phyloP scores from a whole-genome alignment of 495 filamentous ascomycete genomes.

The Tuber aestivum region DNA sequence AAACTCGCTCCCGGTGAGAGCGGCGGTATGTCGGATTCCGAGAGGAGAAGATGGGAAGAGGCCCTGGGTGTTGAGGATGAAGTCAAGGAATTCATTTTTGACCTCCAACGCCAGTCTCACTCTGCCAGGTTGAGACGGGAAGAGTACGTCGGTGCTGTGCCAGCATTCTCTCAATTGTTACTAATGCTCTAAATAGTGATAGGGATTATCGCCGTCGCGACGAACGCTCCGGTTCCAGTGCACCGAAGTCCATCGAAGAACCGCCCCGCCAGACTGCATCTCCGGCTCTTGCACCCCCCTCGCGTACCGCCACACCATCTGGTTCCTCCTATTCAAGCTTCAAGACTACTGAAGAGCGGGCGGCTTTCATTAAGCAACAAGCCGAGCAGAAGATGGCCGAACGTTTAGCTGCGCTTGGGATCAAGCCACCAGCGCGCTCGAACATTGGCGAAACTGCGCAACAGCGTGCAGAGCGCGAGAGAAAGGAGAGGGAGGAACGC shows the following conservation, averaged over 20 bases:
- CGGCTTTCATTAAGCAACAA: conserved; percentile 93
- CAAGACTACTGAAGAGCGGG: conserved; percentile 84
- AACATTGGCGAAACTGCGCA: conserved; percentile 68
- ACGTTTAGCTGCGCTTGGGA: conserved; percentile 83
- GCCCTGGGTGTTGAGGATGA: conserved; percentile 93
- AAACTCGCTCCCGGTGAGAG: conserved; percentile 67
- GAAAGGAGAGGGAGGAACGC: conserved; percentile 77
- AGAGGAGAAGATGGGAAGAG: conserved; percentile 92
- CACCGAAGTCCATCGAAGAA: conserved; percentile 41
- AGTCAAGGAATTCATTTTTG: conserved; percentile 94
- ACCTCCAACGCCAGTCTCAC: conserved; percentile 77
- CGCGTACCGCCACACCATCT: conserved; percentile 47
- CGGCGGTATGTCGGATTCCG: conserved; percentile 63
- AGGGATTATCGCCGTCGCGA: conserved; percentile 46
- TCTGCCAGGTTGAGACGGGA: conserved; percentile 69
- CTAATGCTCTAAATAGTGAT: conserved; percentile 25
- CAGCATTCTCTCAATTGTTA: not conserved
- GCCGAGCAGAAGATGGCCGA: conserved; percentile 98
- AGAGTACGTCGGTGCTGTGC: conserved; percentile 49
- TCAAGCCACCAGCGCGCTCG: conserved; percentile 65
- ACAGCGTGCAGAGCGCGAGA: conserved; percentile 83
- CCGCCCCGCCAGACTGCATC: conserved; percentile 47
- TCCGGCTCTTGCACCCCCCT: conserved; percentile 36
- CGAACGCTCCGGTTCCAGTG: conserved; percentile 26
- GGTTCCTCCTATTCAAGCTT: conserved; percentile 60